A percentile compares a stretch with the other conserved stretches of the same genome.
Evolutionary conservation across 2,329 filamentous ascomycete genomes (phyloP).

Genomic region (Colletotrichum liriopes): DNA sequence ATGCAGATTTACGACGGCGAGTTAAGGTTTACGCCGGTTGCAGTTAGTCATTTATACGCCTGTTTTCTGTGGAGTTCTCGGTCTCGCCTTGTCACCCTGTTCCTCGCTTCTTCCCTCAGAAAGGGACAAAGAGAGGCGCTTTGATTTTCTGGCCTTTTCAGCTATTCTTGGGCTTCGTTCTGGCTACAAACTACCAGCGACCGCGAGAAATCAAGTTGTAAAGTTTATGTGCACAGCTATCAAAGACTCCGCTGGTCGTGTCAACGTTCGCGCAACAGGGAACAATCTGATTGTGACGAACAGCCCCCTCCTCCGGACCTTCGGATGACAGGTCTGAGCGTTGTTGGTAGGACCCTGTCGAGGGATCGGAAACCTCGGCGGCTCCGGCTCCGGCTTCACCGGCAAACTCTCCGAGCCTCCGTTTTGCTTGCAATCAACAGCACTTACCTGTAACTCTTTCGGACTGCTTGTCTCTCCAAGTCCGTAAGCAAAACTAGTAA

Average conservation of each 20-base stretch:
- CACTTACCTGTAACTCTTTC: too few species aligned
- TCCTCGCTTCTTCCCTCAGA: neutral
- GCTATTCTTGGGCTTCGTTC: neutral
- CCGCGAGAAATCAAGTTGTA: neutral
- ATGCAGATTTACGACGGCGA: slow-evolving; percentile 7
- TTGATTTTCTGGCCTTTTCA: neutral
- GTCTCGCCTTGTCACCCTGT: slow-evolving; percentile 5
- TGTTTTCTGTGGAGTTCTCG: neutral
- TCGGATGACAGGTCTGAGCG: neutral
- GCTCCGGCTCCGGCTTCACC: neutral
- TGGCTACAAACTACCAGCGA: neutral
- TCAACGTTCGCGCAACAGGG: neutral
- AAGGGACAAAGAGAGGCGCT: too few species aligned
- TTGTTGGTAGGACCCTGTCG: neutral
- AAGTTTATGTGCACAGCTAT: neutral
- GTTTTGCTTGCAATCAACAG: neutral
- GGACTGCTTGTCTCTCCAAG: neutral
- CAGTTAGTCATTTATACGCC: slow-evolving; percentile 13
- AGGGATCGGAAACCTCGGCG: neutral
- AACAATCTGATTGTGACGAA: neutral
- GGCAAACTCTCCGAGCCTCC: neutral
- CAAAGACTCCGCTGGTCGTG: neutral
- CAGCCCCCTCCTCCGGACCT: neutral
- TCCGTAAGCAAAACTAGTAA: neutral
- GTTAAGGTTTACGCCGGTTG: slow-evolving; percentile 28